Percentiles rank a stretch among this genome's conserved stretches.
Evolutionary conservation across 129 eudicot genomes (phyloP).

Genomic region (Tagetes patula): DNA sequence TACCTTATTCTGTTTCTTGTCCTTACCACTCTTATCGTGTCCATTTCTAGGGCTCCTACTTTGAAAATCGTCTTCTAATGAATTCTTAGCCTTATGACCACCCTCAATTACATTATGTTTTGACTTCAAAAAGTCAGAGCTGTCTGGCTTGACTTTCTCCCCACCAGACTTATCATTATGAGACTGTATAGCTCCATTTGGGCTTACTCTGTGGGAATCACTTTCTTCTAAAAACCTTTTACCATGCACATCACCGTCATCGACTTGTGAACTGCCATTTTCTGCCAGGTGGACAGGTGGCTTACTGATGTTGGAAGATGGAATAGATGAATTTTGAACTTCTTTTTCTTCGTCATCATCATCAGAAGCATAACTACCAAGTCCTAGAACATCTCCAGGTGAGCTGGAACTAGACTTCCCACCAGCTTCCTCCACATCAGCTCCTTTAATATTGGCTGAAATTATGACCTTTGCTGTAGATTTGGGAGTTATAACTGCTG

Average conservation of each 20-base stretch:
- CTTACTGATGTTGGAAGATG: slow-evolving; percentile 32
- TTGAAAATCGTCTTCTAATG: slow-evolving; percentile 34
- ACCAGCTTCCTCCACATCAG: slow-evolving; percentile 43
- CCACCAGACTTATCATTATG: slow-evolving; percentile 26
- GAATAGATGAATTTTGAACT: slow-evolving; percentile 34
- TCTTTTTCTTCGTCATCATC: slow-evolving; percentile 62
- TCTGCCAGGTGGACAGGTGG: slow-evolving; percentile 35
- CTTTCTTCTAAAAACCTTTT: slow-evolving; percentile 30
- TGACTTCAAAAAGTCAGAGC: slow-evolving; percentile 37
- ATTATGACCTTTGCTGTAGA: slow-evolving; percentile 67
- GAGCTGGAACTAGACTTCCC: slow-evolving; percentile 55
- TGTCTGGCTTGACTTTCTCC: slow-evolving; percentile 34
- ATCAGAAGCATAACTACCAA: slow-evolving; percentile 88
- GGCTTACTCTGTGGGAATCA: slow-evolving; percentile 28
- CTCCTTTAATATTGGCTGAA: slow-evolving; percentile 49
- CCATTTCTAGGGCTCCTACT: slow-evolving; percentile 44
- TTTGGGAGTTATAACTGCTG: slow-evolving; percentile 51
- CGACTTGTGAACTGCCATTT: slow-evolving; percentile 47
- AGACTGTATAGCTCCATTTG: slow-evolving; percentile 33
- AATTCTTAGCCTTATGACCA: slow-evolving; percentile 38
- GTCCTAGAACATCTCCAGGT: slow-evolving; percentile 82
- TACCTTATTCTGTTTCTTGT: slow-evolving; percentile 36
- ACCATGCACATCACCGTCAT: slow-evolving; percentile 23
- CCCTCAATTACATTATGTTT: slow-evolving; percentile 33
- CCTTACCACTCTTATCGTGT: slow-evolving; percentile 38